These are phyloP conservation scores for Colletotrichum magnum DNA, from an alignment of 2,329 filamentous ascomycete genomes.

Conservation along the genomic window DNA sequence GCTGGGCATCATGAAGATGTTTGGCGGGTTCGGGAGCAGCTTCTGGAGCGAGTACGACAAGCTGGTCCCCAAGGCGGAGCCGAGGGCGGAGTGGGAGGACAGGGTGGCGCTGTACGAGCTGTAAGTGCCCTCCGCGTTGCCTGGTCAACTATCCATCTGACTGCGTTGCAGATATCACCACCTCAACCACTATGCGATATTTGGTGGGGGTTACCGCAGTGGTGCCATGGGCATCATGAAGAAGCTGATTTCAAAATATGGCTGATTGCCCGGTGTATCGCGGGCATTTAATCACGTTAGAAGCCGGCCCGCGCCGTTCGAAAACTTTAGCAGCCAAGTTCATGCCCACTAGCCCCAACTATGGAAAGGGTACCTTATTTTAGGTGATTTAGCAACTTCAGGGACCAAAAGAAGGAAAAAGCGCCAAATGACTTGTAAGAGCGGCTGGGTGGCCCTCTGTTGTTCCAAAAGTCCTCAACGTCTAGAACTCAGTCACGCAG, in stretches of 20 bases:
- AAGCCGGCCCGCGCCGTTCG: slow-evolving; percentile 34
- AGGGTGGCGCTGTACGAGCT: slow-evolving; percentile 85
- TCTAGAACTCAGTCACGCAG: not conserved
- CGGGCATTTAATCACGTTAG: not conserved
- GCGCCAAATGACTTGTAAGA: not conserved
- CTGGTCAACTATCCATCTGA: slow-evolving; percentile 42
- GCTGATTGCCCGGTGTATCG: slow-evolving; percentile 42
- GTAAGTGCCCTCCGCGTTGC: slow-evolving; percentile 62
- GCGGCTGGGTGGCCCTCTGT: not conserved
- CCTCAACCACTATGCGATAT: slow-evolving; percentile 89
- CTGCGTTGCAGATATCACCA: slow-evolving; percentile 79
- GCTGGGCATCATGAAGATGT: slow-evolving; percentile 96
- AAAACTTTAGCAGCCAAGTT: not conserved
- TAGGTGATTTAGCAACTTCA: too few relatives aligned
- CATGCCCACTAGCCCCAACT: not conserved
- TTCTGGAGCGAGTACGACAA: slow-evolving; percentile 86
- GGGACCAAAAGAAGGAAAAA: too few relatives aligned
- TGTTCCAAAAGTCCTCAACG: not conserved
- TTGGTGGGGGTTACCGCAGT: slow-evolving; percentile 82
- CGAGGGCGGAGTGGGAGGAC: slow-evolving; percentile 87
- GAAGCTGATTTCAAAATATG: slow-evolving; percentile 80
- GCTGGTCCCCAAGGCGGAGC: slow-evolving; percentile 84
- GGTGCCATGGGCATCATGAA: slow-evolving; percentile 87
- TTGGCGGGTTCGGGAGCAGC: slow-evolving; percentile 82
- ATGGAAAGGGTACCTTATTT: not conserved